These are phyloP conservation scores for Stromatinia cepivora DNA, from an alignment of 2,329 filamentous ascomycete species.

Conservation along the genomic window DNA sequence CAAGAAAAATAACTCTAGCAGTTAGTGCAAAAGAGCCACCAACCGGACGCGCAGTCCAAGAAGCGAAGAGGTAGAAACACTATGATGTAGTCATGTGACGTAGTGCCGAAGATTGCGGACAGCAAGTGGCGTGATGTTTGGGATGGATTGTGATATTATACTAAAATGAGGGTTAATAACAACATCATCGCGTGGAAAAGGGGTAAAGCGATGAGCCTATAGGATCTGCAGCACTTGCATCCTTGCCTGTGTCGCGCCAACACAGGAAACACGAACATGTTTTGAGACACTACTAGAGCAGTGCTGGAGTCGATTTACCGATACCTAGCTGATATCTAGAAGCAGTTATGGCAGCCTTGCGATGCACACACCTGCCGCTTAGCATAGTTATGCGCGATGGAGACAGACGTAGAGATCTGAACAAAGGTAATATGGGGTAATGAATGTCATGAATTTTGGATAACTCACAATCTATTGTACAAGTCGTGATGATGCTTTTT, in stretches of 20 bases:
- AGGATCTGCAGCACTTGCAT: conserved; percentile 8
- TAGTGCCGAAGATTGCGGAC: neutral
- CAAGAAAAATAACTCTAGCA: neutral
- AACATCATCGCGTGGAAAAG: conserved; percentile 7
- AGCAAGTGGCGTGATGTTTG: conserved; percentile 1
- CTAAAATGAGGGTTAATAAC: neutral
- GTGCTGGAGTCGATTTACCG: no score
- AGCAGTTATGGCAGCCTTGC: neutral
- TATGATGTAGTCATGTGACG: neutral
- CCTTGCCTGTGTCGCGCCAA: neutral
- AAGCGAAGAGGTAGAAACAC: neutral
- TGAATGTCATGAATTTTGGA: neutral
- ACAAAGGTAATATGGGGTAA: neutral
- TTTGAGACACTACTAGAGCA: neutral
- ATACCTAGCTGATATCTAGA: neutral
- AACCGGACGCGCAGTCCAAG: neutral
- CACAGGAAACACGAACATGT: neutral
- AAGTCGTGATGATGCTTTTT: neutral
- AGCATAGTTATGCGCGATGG: neutral
- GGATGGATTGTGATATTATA: neutral
- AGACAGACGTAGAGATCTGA: neutral
- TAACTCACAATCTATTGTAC: neutral
- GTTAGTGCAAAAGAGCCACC: neutral
- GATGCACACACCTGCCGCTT: conserved; percentile 7
- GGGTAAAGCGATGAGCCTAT: neutral